Conservation (phyloP, 164 flowering plant genomes). For the Aristolochia fimbriata region DNA sequence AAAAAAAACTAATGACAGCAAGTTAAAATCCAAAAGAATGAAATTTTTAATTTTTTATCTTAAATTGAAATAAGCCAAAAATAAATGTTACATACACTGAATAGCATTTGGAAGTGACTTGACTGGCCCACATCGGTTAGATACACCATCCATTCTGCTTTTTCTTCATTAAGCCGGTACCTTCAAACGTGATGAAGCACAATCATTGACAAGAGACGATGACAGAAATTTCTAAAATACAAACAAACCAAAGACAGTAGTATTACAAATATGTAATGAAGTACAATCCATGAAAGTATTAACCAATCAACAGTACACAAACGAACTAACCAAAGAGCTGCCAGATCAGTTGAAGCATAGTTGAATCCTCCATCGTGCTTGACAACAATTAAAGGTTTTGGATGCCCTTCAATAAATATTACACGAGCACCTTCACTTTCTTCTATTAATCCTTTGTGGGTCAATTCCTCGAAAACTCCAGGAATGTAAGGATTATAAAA, state of each 20-base stretch:
- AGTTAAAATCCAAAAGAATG: too few species aligned
- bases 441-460: constrained; percentile 49
- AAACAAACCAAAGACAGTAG: neutral
- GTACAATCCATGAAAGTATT: neutral
- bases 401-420: constrained; percentile 63
- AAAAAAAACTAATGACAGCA: too few species aligned
- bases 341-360: constrained; percentile 91
- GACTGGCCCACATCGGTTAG: constrained; percentile 96
- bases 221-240: neutral
- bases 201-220: neutral
- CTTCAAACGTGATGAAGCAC: constrained; percentile 26
- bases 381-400: constrained; percentile 83
- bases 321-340: constrained; percentile 81
- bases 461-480: constrained; percentile 41
- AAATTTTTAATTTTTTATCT: too few species aligned
- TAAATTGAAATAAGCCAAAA: neutral
- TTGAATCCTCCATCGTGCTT: constrained; percentile 98
- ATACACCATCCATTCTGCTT: constrained; percentile 93
- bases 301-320: neutral
- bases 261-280: neutral
- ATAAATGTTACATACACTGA: constrained; percentile 47
- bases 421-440: constrained; percentile 95
- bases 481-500: constrained; percentile 88
- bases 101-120: constrained; percentile 86
- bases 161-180: constrained; percentile 95